Base-by-base conservation (phyloP, 2,329 filamentous ascomycete genomes). In the Purpureocillium takamizusanense region DNA sequence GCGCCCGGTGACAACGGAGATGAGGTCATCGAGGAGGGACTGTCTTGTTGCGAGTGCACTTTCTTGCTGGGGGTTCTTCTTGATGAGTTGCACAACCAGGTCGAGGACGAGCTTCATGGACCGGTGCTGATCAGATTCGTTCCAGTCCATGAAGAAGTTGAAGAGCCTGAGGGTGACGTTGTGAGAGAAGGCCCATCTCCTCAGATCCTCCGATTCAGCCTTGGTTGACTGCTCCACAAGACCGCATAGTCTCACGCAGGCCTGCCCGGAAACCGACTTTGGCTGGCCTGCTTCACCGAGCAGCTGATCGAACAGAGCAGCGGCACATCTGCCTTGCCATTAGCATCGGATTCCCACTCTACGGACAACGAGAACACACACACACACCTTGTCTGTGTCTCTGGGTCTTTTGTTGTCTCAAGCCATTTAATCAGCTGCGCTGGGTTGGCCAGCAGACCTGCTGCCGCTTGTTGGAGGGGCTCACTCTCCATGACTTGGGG, bases 121-220 rank as follows among this genome's bases (percentile, higher is more conserved):
- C 10, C 78, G 66, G 48, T 80, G 74, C 42, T 77, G 72, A 50
- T 81, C 77, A 40, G 74, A 74, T 49, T 81, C 78, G 48, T 78
- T 80, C 76, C 77, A 81, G 49, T 81, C 76, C 36, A 81, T 62
- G 51, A 77, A 83, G 50, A 78, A 81, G 38, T 72, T 62, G 57
- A 81, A 79, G 17, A 82, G 58, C 37, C 61, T 60, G 36, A 69
- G 46, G 15, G 63, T 67, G 4, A 72, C 68, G 23, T 60, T 51
- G 43, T 65, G 55, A 10, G 67, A 69, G 43, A 76, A 78, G 2
- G 72, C 71, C 64, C 75, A 76, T 9, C 50, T 45, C 34, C 53
- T 60, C 25, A 80, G 51, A 4, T 47, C 40, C 18, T 57, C 43
- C 9, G 67, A 64, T 12, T 51, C 46, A 3, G 76, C 76, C 46